Percentiles rank a stretch among this genome's conserved stretches.
These are phyloP conservation scores for Globisporangium heterothallicum DNA, from an alignment of 352 stramenopile genomes.

Conservation along the genomic window DNA sequence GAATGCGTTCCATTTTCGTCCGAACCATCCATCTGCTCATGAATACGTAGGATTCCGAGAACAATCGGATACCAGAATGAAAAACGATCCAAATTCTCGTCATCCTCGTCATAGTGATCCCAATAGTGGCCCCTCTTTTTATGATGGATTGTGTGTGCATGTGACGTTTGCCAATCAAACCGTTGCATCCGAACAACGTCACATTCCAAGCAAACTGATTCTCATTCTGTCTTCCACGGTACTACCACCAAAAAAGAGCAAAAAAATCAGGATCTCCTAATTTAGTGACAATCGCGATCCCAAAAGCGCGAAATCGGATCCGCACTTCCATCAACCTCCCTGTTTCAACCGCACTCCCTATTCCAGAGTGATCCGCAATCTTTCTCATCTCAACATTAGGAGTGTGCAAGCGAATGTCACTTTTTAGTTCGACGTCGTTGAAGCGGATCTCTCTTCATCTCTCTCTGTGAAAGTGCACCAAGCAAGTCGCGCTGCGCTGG, in stretches of 20 bases:
- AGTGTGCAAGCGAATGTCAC: neutral
- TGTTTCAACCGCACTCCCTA: too few relatives aligned
- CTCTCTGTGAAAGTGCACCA: too few relatives aligned
- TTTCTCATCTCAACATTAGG: too few relatives aligned
- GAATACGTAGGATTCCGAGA: neutral
- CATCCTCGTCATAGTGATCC: neutral
- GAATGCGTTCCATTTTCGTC: too few relatives aligned
- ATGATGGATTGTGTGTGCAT: neutral
- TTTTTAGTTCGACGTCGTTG: neutral
- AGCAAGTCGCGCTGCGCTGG: too few relatives aligned
- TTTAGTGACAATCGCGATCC: too few relatives aligned
- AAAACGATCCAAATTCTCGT: neutral
- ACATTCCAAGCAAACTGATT: neutral
- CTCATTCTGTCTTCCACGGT: neutral
- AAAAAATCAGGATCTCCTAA: too few relatives aligned
- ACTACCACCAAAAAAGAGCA: too few relatives aligned
- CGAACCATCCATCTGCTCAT: neutral
- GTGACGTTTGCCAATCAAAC: neutral
- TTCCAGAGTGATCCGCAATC: too few relatives aligned
- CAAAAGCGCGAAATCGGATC: too few relatives aligned
- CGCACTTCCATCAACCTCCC: too few relatives aligned
- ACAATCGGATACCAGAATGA: neutral
- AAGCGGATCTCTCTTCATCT: slow-evolving; percentile 4
- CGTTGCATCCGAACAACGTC: neutral
- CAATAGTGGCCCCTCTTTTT: neutral